Percentiles rank a stretch among this genome's conserved stretches.
These are phyloP conservation scores for Cryptococcus amylolentus DNA, from an alignment of 1,284 basidiomycete genomes.

Conservation along the genomic window DNA sequence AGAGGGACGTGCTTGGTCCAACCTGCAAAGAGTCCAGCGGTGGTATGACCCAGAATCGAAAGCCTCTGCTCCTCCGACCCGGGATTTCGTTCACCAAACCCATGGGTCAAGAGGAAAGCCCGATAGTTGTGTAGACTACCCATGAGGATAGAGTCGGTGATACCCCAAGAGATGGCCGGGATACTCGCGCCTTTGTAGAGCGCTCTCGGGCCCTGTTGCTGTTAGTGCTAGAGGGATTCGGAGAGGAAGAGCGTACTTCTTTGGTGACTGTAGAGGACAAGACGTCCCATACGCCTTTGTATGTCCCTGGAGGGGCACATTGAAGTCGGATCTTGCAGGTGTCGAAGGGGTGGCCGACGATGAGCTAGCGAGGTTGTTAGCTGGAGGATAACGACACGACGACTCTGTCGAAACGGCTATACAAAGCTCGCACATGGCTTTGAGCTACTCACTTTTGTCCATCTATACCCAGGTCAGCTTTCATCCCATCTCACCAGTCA, in stretches of 20 bases:
- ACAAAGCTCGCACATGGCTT: too few species aligned
- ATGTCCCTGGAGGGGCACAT: conserved; percentile 46
- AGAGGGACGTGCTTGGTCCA: conserved; percentile 46
- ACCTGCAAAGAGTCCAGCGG: conserved; percentile 47
- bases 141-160: conserved; percentile 50
- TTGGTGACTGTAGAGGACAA: conserved; percentile 35
- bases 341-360: conserved; percentile 45
- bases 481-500: not conserved
- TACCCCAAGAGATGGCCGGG: conserved; percentile 49
- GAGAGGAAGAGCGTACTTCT: conserved; percentile 24
- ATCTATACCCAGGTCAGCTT: conserved; percentile 8
- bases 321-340: conserved; percentile 46
- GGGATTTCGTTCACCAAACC: conserved; percentile 35
- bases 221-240: not conserved
- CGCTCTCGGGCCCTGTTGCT: conserved; percentile 40
- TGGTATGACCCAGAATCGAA: conserved; percentile 41
- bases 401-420: too few species aligned
- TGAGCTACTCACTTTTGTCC: conserved; percentile 23
- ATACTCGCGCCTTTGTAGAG: conserved; percentile 50
- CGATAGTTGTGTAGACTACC: conserved; percentile 51
- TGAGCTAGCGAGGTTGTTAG: conserved; percentile 3
- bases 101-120: conserved; percentile 33
- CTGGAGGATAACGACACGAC: not conserved
- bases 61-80: conserved; percentile 23
- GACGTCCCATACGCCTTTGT: conserved; percentile 44